Percentiles rank a stretch among this genome's conserved stretches.
Evolutionary conservation across 2,329 filamentous ascomycete genomes (phyloP).

Genomic region (Monosporascus sp.): DNA sequence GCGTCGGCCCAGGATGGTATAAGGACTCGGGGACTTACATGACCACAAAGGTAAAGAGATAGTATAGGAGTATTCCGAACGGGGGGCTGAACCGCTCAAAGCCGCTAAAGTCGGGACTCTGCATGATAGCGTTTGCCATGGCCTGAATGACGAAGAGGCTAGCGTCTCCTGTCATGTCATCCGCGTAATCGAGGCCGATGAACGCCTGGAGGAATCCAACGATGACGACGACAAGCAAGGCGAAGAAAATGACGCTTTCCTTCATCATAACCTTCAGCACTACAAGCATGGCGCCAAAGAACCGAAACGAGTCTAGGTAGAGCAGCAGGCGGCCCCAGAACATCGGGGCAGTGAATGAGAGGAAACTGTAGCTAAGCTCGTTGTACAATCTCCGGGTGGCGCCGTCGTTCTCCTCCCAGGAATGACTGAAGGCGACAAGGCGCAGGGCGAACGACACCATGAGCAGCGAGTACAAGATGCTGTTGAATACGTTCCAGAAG

Average conservation of each 20-base stretch:
- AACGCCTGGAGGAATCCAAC: conserved; percentile 91
- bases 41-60: conserved; percentile 94
- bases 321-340: conserved; percentile 92
- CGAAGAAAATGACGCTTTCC: conserved; percentile 93
- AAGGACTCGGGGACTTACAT: conserved; percentile 53
- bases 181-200: conserved; percentile 80
- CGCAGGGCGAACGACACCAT: conserved; percentile 74
- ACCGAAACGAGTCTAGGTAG: conserved; percentile 88
- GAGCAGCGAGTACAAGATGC: conserved; percentile 72
- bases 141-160: conserved; percentile 70
- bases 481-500: conserved; percentile 97
- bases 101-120: conserved; percentile 80
- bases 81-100: conserved; percentile 90
- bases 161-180: conserved; percentile 65
- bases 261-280: conserved; percentile 95
- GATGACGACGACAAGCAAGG: conserved; percentile 77
- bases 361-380: conserved; percentile 83
- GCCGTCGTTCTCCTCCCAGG: conserved; percentile 31
- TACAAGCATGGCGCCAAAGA: conserved; percentile 97
- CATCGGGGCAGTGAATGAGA: conserved; percentile 91
- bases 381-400: conserved; percentile 62
- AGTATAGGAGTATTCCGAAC: conserved; percentile 93
- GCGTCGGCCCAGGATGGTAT: too few species aligned
- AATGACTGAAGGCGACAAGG: conserved; percentile 69
- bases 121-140: conserved; percentile 89